phyloP scores from a whole-genome alignment of 2,329 filamentous ascomycete species.

The Alternaria alternata region DNA sequence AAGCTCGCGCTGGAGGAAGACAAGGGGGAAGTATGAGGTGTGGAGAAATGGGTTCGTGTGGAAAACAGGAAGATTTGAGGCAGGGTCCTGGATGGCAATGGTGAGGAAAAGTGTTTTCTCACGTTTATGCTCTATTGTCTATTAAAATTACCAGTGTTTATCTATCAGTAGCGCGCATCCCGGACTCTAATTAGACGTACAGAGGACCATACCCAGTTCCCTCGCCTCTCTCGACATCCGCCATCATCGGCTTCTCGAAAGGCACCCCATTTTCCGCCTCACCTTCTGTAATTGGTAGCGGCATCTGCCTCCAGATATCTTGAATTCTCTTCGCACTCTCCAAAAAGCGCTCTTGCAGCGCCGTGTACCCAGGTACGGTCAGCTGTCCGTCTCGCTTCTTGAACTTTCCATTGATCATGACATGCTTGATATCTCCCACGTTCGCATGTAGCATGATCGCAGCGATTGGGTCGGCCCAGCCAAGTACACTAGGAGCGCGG shows the following conservation, averaged over 20 bases:
- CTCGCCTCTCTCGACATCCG: slow-evolving; percentile 9
- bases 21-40: background rate
- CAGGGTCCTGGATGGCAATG: background rate
- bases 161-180: background rate
- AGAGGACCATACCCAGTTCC: slow-evolving; percentile 12
- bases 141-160: background rate
- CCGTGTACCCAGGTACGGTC: slow-evolving; percentile 25
- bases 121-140: background rate
- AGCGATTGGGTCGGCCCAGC: slow-evolving; percentile 65
- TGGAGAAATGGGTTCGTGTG: background rate
- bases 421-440: slow-evolving; percentile 61
- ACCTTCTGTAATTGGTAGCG: slow-evolving; percentile 5
- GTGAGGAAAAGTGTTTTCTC: background rate
- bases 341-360: slow-evolving; percentile 30
- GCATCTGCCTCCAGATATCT: slow-evolving; percentile 20
- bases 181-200: background rate
- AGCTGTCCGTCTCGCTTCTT: slow-evolving; percentile 57
- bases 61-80: background rate
- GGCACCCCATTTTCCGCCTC: background rate
- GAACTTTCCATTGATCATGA: slow-evolving; percentile 61
- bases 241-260: slow-evolving; percentile 4
- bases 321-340: slow-evolving; percentile 33
- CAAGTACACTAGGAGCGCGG: slow-evolving; percentile 59
- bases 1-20: background rate
- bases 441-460: slow-evolving; percentile 65